These are phyloP conservation scores for Neurospora sp. DNA, from an alignment of 495 filamentous ascomycete genomes.

Conservation along the genomic window DNA sequence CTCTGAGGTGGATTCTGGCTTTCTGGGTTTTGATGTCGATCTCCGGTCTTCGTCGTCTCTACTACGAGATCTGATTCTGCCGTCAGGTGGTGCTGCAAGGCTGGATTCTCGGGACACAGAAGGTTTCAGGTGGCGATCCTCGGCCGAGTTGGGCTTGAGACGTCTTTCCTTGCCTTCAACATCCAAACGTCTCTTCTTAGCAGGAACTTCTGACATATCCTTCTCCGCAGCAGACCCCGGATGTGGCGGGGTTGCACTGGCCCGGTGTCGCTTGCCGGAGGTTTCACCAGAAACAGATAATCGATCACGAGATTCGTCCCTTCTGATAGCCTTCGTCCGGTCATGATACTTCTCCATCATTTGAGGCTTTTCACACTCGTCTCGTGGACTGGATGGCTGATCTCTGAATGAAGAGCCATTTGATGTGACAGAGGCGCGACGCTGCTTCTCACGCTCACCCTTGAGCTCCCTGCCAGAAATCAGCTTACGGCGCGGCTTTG, in stretches of 20 bases:
- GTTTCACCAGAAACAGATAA: conserved; percentile 36
- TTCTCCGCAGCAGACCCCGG: conserved; percentile 42
- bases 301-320: conserved; percentile 47
- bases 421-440: conserved; percentile 38
- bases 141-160: conserved; percentile 27
- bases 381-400: conserved; percentile 29
- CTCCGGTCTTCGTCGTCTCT: conserved; percentile 32
- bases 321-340: conserved; percentile 39
- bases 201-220: conserved; percentile 42
- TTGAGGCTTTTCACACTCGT: conserved; percentile 30
- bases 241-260: conserved; percentile 57
- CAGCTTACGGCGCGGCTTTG: conserved; percentile 49
- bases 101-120: conserved; percentile 23
- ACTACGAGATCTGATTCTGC: conserved; percentile 14
- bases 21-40: conserved; percentile 25
- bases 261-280: conserved; percentile 53
- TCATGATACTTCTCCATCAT: conserved; percentile 38
- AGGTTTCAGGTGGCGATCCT: conserved; percentile 30
- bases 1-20: conserved; percentile 16
- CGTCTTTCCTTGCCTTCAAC: conserved; percentile 33
- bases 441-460: conserved; percentile 43
- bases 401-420: conserved; percentile 33
- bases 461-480: conserved; percentile 50
- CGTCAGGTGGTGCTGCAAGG: conserved; percentile 9
- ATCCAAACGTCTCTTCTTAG: conserved; percentile 41